Evolutionary conservation across 202 grass and related monocot species (phyloP).

Genomic region (Carex arenaria): DNA sequence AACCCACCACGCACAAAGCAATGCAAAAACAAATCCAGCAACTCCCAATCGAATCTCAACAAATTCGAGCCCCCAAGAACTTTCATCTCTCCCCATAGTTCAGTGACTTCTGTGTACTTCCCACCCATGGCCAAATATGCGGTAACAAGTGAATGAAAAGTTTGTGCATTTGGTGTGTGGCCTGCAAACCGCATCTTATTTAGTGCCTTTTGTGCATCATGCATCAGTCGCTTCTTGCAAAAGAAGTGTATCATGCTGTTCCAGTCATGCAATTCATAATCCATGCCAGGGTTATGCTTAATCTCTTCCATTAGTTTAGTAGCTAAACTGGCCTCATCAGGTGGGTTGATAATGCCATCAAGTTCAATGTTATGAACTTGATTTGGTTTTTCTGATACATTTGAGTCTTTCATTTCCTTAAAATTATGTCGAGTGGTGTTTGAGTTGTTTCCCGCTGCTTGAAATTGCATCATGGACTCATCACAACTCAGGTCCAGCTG

Average conservation of each 20-base stretch:
- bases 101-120: slow-evolving; percentile 74
- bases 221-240: slow-evolving; percentile 85
- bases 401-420: slow-evolving; percentile 56
- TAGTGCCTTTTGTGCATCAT: slow-evolving; percentile 83
- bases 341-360: neutral
- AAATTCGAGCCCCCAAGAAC: slow-evolving; percentile 47
- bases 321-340: slow-evolving; percentile 51
- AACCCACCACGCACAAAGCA: slow-evolving; percentile 94
- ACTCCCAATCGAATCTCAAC: slow-evolving; percentile 80
- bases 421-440: slow-evolving; percentile 44
- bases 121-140: slow-evolving; percentile 80
- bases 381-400: slow-evolving; percentile 35
- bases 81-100: slow-evolving; percentile 98
- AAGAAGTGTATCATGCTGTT: slow-evolving; percentile 93
- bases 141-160: slow-evolving; percentile 77
- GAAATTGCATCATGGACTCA: slow-evolving; percentile 61
- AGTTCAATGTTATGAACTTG: slow-evolving; percentile 12
- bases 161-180: slow-evolving; percentile 71
- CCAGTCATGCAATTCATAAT: slow-evolving; percentile 77
- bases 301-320: slow-evolving; percentile 75
- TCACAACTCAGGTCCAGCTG: slow-evolving; percentile 64
- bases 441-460: slow-evolving; percentile 42
- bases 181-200: slow-evolving; percentile 75
- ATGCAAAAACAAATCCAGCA: slow-evolving; percentile 86
- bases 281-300: slow-evolving; percentile 34